Evolutionary conservation across 371 early-diverging fungal genomes (phyloP).

Genomic region (Actinomortierella ambigua): DNA sequence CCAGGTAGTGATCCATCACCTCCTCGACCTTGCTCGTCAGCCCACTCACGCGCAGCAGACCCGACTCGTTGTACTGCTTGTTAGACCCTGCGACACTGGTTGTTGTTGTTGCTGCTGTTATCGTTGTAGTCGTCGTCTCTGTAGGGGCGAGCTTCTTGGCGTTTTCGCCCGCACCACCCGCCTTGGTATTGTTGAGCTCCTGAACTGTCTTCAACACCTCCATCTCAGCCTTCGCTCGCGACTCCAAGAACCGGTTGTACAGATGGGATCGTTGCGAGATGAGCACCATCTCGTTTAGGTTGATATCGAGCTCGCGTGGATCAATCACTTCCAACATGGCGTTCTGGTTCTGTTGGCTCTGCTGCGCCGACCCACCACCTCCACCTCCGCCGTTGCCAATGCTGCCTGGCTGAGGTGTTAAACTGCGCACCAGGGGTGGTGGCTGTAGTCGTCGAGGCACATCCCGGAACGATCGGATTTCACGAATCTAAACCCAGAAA

Average conservation of each 20-base stretch:
- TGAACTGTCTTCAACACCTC: conserved; percentile 17
- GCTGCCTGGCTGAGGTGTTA: conserved; percentile 32
- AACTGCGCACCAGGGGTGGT: conserved; percentile 22
- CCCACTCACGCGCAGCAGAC: conserved; percentile 55
- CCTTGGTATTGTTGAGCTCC: no score
- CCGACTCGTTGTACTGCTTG: conserved; percentile 55
- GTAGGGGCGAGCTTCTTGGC: conserved; percentile 42
- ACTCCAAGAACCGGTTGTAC: conserved; percentile 80
- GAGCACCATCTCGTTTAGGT: conserved; percentile 78
- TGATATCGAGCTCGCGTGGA: conserved; percentile 74
- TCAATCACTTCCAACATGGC: conserved; percentile 57
- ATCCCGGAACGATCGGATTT: conserved; percentile 40
- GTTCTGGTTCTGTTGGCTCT: conserved; percentile 6
- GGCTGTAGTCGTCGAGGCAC: conserved; percentile 16
- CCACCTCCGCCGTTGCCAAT: conserved; percentile 40
- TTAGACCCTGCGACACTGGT: conserved; percentile 23
- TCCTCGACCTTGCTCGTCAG: conserved; percentile 66
- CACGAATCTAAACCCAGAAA: conserved; percentile 19
- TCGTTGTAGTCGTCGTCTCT: no score
- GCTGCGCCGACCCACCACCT: conserved; percentile 10
- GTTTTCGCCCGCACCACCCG: conserved; percentile 18
- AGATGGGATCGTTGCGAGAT: conserved; percentile 78
- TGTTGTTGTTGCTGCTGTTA: background rate
- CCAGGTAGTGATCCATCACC: conserved; percentile 71
- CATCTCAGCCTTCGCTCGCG: conserved; percentile 61